phyloP scores from a whole-genome alignment of 1,284 basidiomycete species.

The Ceratobasidium theobromae region DNA sequence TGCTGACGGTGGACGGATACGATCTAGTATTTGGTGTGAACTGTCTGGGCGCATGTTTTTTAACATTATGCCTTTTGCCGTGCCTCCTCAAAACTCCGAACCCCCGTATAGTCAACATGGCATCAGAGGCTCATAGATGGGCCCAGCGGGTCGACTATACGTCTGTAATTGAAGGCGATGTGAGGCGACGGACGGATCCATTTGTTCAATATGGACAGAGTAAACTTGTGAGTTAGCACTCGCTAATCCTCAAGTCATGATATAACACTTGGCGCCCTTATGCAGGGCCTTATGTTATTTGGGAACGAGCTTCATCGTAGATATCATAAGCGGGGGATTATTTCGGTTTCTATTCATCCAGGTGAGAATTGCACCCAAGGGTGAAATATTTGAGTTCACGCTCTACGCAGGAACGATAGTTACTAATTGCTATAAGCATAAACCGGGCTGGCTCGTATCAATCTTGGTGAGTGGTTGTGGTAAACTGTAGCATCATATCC shows the following conservation, averaged over 20 bases:
- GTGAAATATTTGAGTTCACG: neutral
- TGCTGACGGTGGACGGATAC: slow-evolving; percentile 21
- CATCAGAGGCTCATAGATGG: slow-evolving; percentile 12
- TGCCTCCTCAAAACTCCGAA: slow-evolving; percentile 21
- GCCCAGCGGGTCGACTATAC: slow-evolving; percentile 14
- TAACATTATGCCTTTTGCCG: slow-evolving; percentile 28
- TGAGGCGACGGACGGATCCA: slow-evolving; percentile 20
- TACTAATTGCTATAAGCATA: slow-evolving; percentile 18
- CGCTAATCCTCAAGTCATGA: neutral
- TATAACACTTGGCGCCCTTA: neutral
- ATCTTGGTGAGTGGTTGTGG: slow-evolving; percentile 2
- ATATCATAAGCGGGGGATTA: slow-evolving; percentile 34
- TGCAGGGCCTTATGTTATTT: slow-evolving; percentile 33
- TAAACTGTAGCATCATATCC: neutral
- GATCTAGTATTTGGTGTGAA: slow-evolving; percentile 29
- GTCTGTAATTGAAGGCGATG: slow-evolving; percentile 13
- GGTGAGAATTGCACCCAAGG: slow-evolving; percentile 6
- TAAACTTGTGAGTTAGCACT: slow-evolving; percentile 18
- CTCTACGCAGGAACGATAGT: slow-evolving; percentile 6
- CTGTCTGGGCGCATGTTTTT: slow-evolving; percentile 18
- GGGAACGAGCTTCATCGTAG: slow-evolving; percentile 35
- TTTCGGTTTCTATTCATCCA: slow-evolving; percentile 35
- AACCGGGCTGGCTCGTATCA: slow-evolving; percentile 5
- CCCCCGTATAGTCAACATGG: slow-evolving; percentile 18
- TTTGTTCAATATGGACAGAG: slow-evolving; percentile 25